Evolutionary conservation across 768 basidiomycete species (phyloP).

Genomic region (Russula virescens): DNA sequence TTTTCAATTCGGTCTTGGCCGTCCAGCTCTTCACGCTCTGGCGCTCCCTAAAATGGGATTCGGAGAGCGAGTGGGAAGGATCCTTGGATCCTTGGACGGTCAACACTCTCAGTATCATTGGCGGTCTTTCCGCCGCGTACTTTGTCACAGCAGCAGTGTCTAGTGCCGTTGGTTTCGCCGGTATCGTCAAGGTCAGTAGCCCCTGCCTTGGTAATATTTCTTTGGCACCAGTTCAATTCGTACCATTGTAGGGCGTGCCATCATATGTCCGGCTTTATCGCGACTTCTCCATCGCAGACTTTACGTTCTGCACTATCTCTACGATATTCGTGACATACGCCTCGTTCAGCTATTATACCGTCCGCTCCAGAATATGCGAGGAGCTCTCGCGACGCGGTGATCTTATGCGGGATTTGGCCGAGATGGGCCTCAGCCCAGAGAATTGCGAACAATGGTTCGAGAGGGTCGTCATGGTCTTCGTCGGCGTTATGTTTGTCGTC

Average conservation of each 20-base stretch:
- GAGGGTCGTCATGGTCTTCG: slow-evolving; percentile 51
- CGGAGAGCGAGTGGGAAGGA: slow-evolving; percentile 47
- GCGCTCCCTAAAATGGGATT: slow-evolving; percentile 42
- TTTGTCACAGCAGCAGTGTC: slow-evolving; percentile 60
- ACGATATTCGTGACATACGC: slow-evolving; percentile 52
- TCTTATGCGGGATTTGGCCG: slow-evolving; percentile 60
- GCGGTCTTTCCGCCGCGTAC: slow-evolving; percentile 59
- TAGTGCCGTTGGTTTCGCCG: slow-evolving; percentile 58
- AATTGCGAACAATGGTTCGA: slow-evolving; percentile 80
- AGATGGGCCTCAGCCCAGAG: slow-evolving; percentile 69
- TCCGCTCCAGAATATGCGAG: slow-evolving; percentile 63
- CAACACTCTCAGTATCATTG: slow-evolving; percentile 45
- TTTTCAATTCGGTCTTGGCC: slow-evolving; percentile 38
- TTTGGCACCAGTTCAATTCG: neutral
- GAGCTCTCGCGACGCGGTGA: slow-evolving; percentile 72
- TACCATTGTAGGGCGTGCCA: slow-evolving; percentile 45
- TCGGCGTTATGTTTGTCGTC: slow-evolving; percentile 54
- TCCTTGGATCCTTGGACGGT: slow-evolving; percentile 36
- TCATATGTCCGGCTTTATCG: slow-evolving; percentile 73
- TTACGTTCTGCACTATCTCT: slow-evolving; percentile 59
- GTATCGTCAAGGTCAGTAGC: slow-evolving; percentile 54
- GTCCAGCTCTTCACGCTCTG: slow-evolving; percentile 39
- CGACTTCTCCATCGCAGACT: slow-evolving; percentile 76
- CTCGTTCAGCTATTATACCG: slow-evolving; percentile 46
- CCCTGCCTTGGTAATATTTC: slow-evolving; percentile 23